These are phyloP conservation scores for Xerophyta viscosa DNA, from an alignment of 106 monocot species.

Conservation along the genomic window DNA sequence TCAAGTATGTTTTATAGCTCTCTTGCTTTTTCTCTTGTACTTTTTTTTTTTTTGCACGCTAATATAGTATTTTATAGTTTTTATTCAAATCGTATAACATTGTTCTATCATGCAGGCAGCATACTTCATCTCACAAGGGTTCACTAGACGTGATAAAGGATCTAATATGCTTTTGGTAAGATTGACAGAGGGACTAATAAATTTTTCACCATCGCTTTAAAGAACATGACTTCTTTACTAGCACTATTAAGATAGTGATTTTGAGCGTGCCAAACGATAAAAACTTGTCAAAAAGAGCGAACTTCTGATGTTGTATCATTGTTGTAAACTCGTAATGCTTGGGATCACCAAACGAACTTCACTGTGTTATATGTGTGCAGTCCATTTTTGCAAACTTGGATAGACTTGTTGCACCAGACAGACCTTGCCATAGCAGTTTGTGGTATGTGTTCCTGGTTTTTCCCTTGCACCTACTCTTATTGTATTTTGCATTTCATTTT, in stretches of 20 bases:
- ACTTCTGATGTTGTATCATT: no score
- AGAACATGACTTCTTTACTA: no score
- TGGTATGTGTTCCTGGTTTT: conserved; percentile 47
- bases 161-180: conserved; percentile 90
- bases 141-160: conserved; percentile 67
- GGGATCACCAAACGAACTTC: no score
- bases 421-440: conserved; percentile 71
- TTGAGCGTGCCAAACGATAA: no score
- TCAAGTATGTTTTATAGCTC: conserved; percentile 49
- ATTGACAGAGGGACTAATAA: neutral
- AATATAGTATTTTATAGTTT: conserved; percentile 3
- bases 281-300: no score
- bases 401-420: conserved; percentile 68
- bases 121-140: conserved; percentile 88
- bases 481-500: no score
- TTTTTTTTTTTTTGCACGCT: conserved; percentile 4
- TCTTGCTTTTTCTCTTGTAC: no score
- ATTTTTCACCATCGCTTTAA: no score
- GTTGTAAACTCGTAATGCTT: no score
- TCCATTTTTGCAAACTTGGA: conserved; percentile 79
- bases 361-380: conserved; percentile 29
- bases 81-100: conserved; percentile 17
- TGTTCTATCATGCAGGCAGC: conserved; percentile 58
- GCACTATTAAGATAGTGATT: no score
- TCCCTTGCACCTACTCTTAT: neutral